Base-by-base conservation (phyloP, 2,329 filamentous ascomycete genomes). In the Cladosporium sp. region DNA sequence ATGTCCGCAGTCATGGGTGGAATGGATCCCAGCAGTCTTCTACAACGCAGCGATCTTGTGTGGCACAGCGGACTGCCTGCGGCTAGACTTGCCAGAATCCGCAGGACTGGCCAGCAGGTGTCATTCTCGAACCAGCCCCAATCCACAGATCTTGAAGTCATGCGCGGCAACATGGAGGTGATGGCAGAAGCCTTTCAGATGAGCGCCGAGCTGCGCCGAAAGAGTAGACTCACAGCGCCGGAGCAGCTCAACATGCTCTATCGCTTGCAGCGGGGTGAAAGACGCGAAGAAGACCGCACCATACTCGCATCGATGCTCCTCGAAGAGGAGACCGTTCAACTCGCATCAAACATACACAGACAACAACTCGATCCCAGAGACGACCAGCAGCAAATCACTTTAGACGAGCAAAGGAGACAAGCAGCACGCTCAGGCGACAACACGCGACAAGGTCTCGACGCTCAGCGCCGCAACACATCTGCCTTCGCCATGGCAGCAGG, bases 131-230 rank as follows among this genome's bases (percentile, higher is more conserved):
- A 48, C 12, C 45, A 48, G 15, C 45, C 45, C 17, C 45, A 48
- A 17, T 41, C 45, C 11, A 48, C 22, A 2, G 40, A 51, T 17
- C 38, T 32, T 9, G 48, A 51, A 32, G 40, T 44, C 40, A 44
- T 43, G 40, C 48, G 48, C 6, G 48, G 48, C 11, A 56, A 61
- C 29, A 53, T 61, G 19, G 64, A 67, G 39, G 40, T 62, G 34
- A 62, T 66, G 61, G 62, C 62, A 4, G 61, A 65, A 22, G 56
- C 55, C 8, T 67, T 60, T 43, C 58, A 62, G 41, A 62, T 59
- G 56, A 64, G 61, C 29, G 52, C 56, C 7, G 53, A 58, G 20
- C 34, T 67, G 3, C 51, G 64, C 29, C 44, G 52, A 15, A 54
- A 45, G 24, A 56, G 58, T 20, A 50, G 56, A 20, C 34, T 64